These are phyloP conservation scores for Cordyceps farinosa DNA, from an alignment of 2,329 filamentous ascomycete genomes.

Conservation along the genomic window DNA sequence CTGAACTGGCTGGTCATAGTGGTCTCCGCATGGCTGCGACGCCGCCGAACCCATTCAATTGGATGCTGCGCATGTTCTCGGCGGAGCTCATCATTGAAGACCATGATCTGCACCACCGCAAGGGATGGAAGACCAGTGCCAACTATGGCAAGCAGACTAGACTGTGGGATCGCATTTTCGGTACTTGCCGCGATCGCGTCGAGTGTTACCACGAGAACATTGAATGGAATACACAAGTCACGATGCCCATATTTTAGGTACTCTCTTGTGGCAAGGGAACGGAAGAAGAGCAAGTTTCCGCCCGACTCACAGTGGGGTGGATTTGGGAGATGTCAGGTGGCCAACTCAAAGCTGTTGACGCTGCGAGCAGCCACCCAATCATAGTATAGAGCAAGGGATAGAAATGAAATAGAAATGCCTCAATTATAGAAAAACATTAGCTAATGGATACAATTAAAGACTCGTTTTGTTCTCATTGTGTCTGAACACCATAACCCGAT, in stretches of 20 bases:
- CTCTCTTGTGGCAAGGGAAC: no score
- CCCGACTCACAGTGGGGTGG: no score
- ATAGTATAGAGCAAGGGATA: no score
- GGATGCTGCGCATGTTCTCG: constrained; percentile 31
- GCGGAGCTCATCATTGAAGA: constrained; percentile 41
- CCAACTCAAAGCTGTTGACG: no score
- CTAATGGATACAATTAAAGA: no score
- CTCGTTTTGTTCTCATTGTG: no score
- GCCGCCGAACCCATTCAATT: constrained; percentile 33
- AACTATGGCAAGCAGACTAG: constrained; percentile 16
- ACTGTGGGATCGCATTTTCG: constrained; percentile 13
- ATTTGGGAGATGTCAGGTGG: no score
- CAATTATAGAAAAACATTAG: no score
- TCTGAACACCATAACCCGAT: no score
- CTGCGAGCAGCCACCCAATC: no score
- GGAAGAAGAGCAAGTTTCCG: not conserved
- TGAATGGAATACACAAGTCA: constrained; percentile 1
- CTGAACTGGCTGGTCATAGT: constrained; percentile 38
- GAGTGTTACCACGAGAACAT: constrained; percentile 7
- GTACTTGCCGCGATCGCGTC: constrained; percentile 10
- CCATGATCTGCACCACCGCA: constrained; percentile 39
- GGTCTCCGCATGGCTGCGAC: constrained; percentile 36
- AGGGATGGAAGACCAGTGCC: constrained; percentile 29
- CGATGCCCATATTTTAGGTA: not conserved
- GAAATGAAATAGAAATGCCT: no score